Base-by-base conservation (phyloP, 306 rosid species). In the Mimosa bimucronata region DNA sequence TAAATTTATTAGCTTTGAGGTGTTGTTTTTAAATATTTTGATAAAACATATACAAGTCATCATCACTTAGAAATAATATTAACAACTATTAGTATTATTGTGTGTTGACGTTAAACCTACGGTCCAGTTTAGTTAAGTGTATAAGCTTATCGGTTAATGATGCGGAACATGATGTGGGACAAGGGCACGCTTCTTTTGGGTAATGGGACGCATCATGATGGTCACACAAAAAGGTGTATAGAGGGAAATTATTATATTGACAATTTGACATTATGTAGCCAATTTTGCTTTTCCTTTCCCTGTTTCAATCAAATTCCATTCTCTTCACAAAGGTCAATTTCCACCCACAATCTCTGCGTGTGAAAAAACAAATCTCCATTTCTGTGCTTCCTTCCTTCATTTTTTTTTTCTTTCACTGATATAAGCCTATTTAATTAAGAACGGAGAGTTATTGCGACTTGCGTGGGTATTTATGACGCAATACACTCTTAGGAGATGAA, bases 181-280 rank as follows among this genome's bases (percentile, higher is more conserved):
- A 81, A 70, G 74, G 81, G 41, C 74, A 74, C 75, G 74, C 79
- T 77, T 80, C 77, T 83, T 30, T 70, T 21, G 79, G 58, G 72
- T 55, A 83, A 86, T 78, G 79, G 83, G 83, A 78, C 75, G 61
- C 85, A 75, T 83, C 74, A 68, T 73, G 57, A 71, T 75, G 83
- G 71, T 76, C 25, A 66, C 81, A 21, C 73, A 40, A 81, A 83
- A 83, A 84, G 53, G 84, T 76, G 26, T 75, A 44, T 53, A n/a
- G 14, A 6, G 76, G 64, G 83, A 79, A 84, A 76, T 81, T 80
- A 84, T 84, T 76, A 79, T 79, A 46, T 34, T 34, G 38, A 34
- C 38, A 34, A 34, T 81, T 48, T 81, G 82, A 81, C 81, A 87
- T 81, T 79, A 79, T 78, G 76, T 71, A 67, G 28, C 62, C 87